Percentiles rank a stretch among this genome's conserved stretches.
Evolutionary conservation across 768 basidiomycete genomes (phyloP).

Genomic region (Tricholoma flavovirens): DNA sequence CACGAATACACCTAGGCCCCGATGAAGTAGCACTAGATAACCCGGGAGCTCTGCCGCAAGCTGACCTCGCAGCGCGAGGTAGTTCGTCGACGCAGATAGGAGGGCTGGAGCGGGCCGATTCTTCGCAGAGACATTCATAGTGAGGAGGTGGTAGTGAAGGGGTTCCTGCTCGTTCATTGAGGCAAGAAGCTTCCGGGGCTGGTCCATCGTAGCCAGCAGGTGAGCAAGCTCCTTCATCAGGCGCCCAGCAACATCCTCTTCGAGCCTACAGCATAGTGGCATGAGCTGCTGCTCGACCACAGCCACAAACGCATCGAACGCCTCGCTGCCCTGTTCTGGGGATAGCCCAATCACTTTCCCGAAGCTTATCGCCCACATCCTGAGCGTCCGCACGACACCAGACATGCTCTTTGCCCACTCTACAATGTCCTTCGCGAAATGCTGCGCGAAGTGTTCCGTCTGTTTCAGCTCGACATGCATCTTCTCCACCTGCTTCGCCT

Average conservation of each 20-base stretch:
- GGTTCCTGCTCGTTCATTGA: conserved; percentile 73
- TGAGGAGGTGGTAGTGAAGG: conserved; percentile 63
- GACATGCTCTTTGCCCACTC: conserved; percentile 57
- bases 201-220: conserved; percentile 52
- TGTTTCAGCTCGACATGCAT: conserved; percentile 53
- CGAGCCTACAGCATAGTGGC: conserved; percentile 47
- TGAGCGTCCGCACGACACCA: conserved; percentile 42
- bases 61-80: conserved; percentile 70
- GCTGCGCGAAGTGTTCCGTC: conserved; percentile 52
- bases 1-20: conserved; percentile 51
- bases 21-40: conserved; percentile 52
- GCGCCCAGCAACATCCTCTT: conserved; percentile 44
- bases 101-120: conserved; percentile 64
- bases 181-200: conserved; percentile 60
- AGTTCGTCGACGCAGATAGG: conserved; percentile 69
- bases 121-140: conserved; percentile 54
- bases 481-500: conserved; percentile 47
- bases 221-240: conserved; percentile 54
- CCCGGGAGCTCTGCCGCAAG: conserved; percentile 65
- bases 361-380: conserved; percentile 61
- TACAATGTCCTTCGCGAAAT: conserved; percentile 55
- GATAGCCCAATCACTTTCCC: conserved; percentile 61
- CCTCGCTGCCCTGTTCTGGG: conserved; percentile 43
- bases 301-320: conserved; percentile 64
- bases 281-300: conserved; percentile 52